These are phyloP conservation scores for Mucor indicus DNA, from an alignment of 371 early-diverging fungal species.

Conservation along the genomic window DNA sequence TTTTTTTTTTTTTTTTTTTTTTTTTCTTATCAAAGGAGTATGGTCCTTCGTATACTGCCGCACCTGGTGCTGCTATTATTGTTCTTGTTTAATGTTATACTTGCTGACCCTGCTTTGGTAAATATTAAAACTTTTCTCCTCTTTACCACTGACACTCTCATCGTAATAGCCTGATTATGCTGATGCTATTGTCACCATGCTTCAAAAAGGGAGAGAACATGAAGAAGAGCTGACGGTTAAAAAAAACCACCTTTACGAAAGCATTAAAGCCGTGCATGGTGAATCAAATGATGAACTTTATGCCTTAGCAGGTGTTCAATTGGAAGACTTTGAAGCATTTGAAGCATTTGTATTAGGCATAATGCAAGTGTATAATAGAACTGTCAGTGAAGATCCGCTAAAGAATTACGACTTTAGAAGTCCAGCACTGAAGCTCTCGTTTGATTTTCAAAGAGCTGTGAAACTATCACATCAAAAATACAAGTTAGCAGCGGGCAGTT, in stretches of 20 bases:
- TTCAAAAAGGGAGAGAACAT: slow-evolving; percentile 27
- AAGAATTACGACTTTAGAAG: slow-evolving; percentile 35
- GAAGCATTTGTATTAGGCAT: slow-evolving; percentile 41
- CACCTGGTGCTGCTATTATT: no score
- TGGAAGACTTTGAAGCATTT: slow-evolving; percentile 42
- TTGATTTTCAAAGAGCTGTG: slow-evolving; percentile 45
- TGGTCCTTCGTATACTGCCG: no score
- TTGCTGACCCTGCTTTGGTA: no score
- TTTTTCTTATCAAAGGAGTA: no score
- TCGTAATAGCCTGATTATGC: slow-evolving; percentile 20
- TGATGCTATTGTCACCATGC: slow-evolving; percentile 17
- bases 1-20: no score
- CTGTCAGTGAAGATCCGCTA: slow-evolving; percentile 20
- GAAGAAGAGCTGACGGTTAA: slow-evolving; percentile 21
- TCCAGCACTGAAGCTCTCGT: slow-evolving; percentile 40
- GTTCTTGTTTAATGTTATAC: no score
- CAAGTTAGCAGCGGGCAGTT: slow-evolving; percentile 15
- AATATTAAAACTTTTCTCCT: no score
- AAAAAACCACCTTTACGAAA: slow-evolving; percentile 24
- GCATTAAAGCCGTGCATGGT: slow-evolving; percentile 22
- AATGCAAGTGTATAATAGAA: slow-evolving; percentile 36
- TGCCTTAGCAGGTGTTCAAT: slow-evolving; percentile 29
- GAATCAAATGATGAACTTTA: slow-evolving; percentile 24
- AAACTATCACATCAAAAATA: slow-evolving; percentile 36
- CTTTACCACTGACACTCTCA: no score